Percentiles rank a stretch among this genome's conserved stretches.
Conservation (phyloP, 23 red algal species). For the Cyanidiococcus yangmingshanensis region DNA sequence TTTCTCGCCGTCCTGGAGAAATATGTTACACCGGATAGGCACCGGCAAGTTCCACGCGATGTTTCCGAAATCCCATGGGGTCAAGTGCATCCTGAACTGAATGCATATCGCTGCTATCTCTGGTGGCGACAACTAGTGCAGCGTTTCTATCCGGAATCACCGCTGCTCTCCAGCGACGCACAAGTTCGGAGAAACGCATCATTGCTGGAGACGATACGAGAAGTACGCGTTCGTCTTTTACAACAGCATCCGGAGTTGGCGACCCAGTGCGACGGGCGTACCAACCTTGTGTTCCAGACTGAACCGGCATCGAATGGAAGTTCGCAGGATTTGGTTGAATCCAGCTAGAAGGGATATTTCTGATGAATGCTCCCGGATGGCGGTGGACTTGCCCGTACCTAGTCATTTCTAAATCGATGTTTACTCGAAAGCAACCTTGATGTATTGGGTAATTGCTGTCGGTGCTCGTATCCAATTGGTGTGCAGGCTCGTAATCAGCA, state of each 20-base stretch:
- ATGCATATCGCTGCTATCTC: constrained; percentile 6
- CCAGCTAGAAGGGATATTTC: no score
- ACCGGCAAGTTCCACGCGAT: not conserved
- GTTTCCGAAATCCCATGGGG: not conserved
- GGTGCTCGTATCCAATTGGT: no score
- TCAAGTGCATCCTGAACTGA: constrained; percentile 3
- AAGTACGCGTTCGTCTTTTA: not conserved
- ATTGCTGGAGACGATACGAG: not conserved
- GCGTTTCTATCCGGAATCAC: not conserved
- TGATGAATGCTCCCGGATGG: no score
- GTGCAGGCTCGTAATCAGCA: no score
- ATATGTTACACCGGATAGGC: not conserved
- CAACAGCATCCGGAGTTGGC: not conserved
- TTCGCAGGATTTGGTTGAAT: no score
- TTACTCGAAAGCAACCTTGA: no score
- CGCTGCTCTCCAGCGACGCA: not conserved
- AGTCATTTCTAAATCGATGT: no score
- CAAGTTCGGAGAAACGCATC: not conserved
- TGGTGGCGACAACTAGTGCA: constrained; percentile 6
- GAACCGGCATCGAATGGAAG: no score
- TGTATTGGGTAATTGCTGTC: no score
- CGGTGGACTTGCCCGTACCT: no score
- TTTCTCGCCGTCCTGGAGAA: constrained; percentile 9
- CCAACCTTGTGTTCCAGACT: no score
- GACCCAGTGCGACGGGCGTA: no score